These are phyloP conservation scores for Paraphoma sp. DNA, from an alignment of 2,329 filamentous ascomycete genomes.

Conservation along the genomic window DNA sequence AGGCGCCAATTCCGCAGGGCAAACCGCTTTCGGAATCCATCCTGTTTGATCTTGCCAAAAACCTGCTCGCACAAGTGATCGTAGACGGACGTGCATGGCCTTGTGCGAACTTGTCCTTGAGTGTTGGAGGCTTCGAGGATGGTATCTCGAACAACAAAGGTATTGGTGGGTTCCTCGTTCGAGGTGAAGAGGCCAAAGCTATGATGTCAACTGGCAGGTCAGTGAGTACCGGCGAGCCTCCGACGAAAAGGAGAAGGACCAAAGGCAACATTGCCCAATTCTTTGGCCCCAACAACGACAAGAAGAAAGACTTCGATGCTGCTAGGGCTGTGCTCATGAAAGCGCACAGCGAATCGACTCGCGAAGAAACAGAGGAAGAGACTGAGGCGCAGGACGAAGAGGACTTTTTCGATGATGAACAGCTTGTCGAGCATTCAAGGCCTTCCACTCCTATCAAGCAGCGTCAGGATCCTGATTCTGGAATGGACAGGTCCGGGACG, in stretches of 20 bases:
- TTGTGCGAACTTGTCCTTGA: constrained; percentile 86
- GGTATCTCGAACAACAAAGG: constrained; percentile 82
- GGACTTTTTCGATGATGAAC: constrained; percentile 12
- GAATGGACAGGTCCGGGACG: constrained; percentile 20
- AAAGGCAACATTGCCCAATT: constrained; percentile 48
- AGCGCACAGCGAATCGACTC: constrained; percentile 34
- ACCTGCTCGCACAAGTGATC: constrained; percentile 77
- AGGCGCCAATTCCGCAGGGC: constrained; percentile 77
- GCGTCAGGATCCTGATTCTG: constrained; percentile 10
- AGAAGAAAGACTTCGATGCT: constrained; percentile 42
- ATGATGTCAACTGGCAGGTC: constrained; percentile 37
- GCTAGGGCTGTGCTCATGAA: constrained; percentile 38
- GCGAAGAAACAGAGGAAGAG: constrained; percentile 30
- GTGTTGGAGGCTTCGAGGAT: constrained; percentile 92
- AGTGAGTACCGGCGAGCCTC: constrained; percentile 24
- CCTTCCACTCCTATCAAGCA: constrained; percentile 19
- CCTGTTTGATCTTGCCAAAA: constrained; percentile 78
- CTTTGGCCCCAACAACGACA: constrained; percentile 39
- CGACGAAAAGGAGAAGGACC: constrained; percentile 37
- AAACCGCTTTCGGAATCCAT: constrained; percentile 73
- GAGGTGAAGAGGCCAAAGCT: constrained; percentile 63
- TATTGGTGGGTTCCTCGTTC: constrained; percentile 85
- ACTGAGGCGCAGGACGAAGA: constrained; percentile 25
- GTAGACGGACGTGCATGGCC: constrained; percentile 85
- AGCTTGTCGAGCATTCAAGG: constrained; percentile 17